A percentile compares a stretch with the other conserved stretches of the same genome.
These are phyloP conservation scores for Alnus rubra DNA, from an alignment of 306 rosid genomes.

Conservation along the genomic window DNA sequence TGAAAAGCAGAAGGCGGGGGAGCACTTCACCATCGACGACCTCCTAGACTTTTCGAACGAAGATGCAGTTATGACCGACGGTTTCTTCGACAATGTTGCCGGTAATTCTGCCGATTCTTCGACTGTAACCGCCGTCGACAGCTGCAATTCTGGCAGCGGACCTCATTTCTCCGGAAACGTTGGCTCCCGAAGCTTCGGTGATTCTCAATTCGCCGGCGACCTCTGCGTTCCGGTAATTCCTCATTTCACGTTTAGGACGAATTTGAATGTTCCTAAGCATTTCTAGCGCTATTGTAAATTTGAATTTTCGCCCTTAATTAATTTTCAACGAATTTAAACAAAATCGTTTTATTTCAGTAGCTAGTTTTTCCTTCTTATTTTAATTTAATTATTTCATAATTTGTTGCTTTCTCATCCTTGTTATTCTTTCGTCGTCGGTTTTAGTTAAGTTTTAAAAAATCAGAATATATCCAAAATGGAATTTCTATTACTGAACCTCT, in stretches of 20 bases:
- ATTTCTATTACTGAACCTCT: not conserved
- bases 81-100: slow-evolving; percentile 65
- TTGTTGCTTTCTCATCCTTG: not conserved
- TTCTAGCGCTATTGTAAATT: not conserved
- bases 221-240: slow-evolving; percentile 78
- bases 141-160: slow-evolving; percentile 72
- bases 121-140: slow-evolving; percentile 63
- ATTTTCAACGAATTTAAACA: too few relatives aligned
- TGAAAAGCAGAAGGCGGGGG: slow-evolving; percentile 57
- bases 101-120: slow-evolving; percentile 69
- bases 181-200: slow-evolving; percentile 54
- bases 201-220: slow-evolving; percentile 71
- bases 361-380: too few relatives aligned
- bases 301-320: not conserved
- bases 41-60: slow-evolving; percentile 84
- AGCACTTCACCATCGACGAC: slow-evolving; percentile 77
- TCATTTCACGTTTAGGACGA: not conserved
- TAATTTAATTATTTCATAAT: too few relatives aligned
- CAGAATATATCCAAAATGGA: too few relatives aligned
- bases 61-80: slow-evolving; percentile 62
- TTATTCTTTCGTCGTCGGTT: too few relatives aligned
- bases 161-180: slow-evolving; percentile 46
- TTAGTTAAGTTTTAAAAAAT: too few relatives aligned
- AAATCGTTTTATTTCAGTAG: too few relatives aligned
- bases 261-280: slow-evolving; percentile 2